These are phyloP conservation scores for Colletotrichum ledebouriae DNA, from an alignment of 2,329 filamentous ascomycete species.

Conservation along the genomic window DNA sequence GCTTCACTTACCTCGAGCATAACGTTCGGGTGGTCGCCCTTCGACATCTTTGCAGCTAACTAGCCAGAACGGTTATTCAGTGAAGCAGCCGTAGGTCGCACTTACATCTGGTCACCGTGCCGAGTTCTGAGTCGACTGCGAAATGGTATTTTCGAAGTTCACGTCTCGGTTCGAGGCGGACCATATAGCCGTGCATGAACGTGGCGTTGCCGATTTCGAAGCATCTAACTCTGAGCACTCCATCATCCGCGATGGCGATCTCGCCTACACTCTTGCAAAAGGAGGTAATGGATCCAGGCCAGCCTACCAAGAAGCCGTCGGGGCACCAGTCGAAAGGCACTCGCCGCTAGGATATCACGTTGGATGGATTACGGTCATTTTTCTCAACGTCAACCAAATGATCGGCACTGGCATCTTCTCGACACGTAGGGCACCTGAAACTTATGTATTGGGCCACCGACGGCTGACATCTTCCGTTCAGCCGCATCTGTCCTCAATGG, in stretches of 20 bases:
- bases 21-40: neutral
- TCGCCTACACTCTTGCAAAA: constrained; percentile 56
- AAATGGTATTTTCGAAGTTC: constrained; percentile 28
- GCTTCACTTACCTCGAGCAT: neutral
- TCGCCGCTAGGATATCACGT: constrained; percentile 73
- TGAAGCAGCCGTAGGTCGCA: neutral
- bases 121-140: neutral
- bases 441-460: no score
- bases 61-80: constrained; percentile 8
- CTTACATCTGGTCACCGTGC: neutral
- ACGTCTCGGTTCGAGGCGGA: constrained; percentile 13
- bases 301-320: constrained; percentile 71
- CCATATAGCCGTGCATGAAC: neutral
- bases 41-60: neutral
- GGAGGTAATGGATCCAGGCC: constrained; percentile 63
- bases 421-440: constrained; percentile 60
- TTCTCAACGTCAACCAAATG: constrained; percentile 73
- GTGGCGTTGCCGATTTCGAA: constrained; percentile 19
- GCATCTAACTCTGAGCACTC: constrained; percentile 46
- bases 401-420: constrained; percentile 74
- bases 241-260: constrained; percentile 54
- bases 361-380: constrained; percentile 67
- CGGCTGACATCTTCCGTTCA: constrained; percentile 47
- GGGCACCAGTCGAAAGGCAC: constrained; percentile 70
- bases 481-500: constrained; percentile 68